Evolutionary conservation across 306 rosid genomes (phyloP), one percentile per base, ranked within the genome.

Genomic region (Leucaena leucocephala): DNA sequence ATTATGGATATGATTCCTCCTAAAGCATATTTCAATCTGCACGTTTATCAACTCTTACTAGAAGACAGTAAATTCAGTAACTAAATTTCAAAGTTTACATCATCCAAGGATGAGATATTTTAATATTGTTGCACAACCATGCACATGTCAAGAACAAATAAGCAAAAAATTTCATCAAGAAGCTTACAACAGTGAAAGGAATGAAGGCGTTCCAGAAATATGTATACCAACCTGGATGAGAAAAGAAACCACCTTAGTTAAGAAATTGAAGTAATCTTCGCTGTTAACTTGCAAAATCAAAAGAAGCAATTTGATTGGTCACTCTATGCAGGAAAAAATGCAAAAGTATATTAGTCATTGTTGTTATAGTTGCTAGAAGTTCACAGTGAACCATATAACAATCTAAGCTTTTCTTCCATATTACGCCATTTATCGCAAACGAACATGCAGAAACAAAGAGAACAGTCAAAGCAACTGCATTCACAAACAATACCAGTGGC

Each of bases 171-270:
- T 4, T 22, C 67, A 5, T 13, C 67, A 33, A 13, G 67, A 83
- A 83, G 87, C 97, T 94, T 76, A 94, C 98, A 74, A 87, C 27
- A 27, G 27, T 1, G 71, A 94, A 62, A 62, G 98, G 98, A 82
- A 94, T 1, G 86, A 94, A 92, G 55, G 98, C 97, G 73, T 92
- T 86, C 98, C 98, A 94, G 89, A 94, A 94, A 75, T 94, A 94
- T 2, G 96, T 85, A 81, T 94, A 93, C 97, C 97, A 92, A 72
- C 98, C 98, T 94, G 97, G 76, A 84, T 68, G 78, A 72, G 75
- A 50, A 50, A 13, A 80, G 55, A 77, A 68, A 71, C 45, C n/a
- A 46, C 38, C 67, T 82, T 55, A 62, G 33, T 49, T 67, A 34
- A 3, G 62, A 68, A 59, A 72, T 78, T 66, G 64, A 85, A 59